Evolutionary conservation across 805 yeast species (phyloP), one percentile per base, ranked within the genome.

Genomic region (Candida boleticola): DNA sequence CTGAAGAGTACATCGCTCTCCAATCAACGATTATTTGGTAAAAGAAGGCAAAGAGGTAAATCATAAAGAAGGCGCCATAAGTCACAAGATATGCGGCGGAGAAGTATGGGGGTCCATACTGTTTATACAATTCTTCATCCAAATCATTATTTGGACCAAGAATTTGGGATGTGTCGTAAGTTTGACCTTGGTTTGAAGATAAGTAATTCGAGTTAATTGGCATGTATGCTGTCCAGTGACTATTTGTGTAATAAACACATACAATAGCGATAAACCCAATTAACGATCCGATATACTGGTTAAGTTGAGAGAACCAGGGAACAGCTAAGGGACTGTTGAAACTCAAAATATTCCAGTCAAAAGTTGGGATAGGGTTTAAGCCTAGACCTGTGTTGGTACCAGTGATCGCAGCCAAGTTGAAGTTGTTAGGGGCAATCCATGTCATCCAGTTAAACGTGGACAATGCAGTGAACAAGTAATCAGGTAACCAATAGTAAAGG

Each of bases 101-200:
- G 37, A 55, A 57, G 38, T 51, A 62, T 36, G 67, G 64, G 3
- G 66, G 66, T n/a, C 66, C 63, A 34, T 46, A 44, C 17, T 35
- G 37, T 6, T 52, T 36, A 42, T 60, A 61, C 36, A 55, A 54
- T 10, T 39, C 45, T 29, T 49, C 21, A 37, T 58, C 60, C 22
- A 61, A 54, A 13, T 55, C 45, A 45, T 66, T 66, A 16, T 67
- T 51, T 3, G 50, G 53, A 37, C 71, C 55, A 30, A 80, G 49
- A 22, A 80, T 62, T 36, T 63, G 48, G 10, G 64, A 57, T 32
- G 79, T 76, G 9, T 64, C 55, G 56, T 65, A 80, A 0, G 54
- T 25, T n/a, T 63, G 58, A 31, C 80, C 85, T 16, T 61, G 66
- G 51, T 79, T 78, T 37, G 74, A 69, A 43, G 51, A 63, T 46